A percentile compares a stretch with the other conserved stretches of the same genome.
phyloP scores from a whole-genome alignment of 2,329 filamentous ascomycete genomes.

The Bipolaris sorokiniana region DNA sequence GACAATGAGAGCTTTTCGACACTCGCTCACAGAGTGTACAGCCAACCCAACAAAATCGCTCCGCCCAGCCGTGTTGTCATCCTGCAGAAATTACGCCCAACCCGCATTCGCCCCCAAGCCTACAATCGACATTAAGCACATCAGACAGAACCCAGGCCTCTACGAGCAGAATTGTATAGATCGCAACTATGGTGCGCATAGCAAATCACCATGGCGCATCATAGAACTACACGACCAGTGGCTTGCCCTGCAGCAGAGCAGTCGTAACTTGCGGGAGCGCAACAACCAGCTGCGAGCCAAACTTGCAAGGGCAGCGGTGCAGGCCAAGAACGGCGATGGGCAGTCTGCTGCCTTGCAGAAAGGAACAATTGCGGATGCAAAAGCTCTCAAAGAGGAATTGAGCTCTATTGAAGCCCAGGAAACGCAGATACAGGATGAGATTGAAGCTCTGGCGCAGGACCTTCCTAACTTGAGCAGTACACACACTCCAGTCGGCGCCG shows the following conservation, averaged over 20 bases:
- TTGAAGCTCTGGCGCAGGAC: conserved; percentile 74
- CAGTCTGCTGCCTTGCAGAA: conserved; percentile 53
- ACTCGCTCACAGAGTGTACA: conserved; percentile 25
- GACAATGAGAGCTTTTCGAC: conserved; percentile 19
- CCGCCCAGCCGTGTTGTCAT: not conserved
- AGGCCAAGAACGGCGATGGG: conserved; percentile 33
- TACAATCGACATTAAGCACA: conserved; percentile 83
- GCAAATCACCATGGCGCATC: conserved; percentile 61
- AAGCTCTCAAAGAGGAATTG: conserved; percentile 68
- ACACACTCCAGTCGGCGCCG: conserved; percentile 73
- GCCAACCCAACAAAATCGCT: conserved; percentile 15
- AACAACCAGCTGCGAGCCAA: conserved; percentile 68
- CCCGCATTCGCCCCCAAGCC: conserved; percentile 79
- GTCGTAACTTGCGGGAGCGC: conserved; percentile 67
- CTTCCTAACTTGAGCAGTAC: conserved; percentile 86
- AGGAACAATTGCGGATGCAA: conserved; percentile 67
- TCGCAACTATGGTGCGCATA: conserved; percentile 74
- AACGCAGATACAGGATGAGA: conserved; percentile 65
- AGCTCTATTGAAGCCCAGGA: conserved; percentile 67
- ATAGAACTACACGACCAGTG: conserved; percentile 56
- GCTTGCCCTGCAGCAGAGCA: conserved; percentile 62
- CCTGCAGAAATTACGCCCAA: conserved; percentile 55
- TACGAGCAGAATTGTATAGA: conserved; percentile 83
- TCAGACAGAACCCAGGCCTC: conserved; percentile 80
- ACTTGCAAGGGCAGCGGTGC: conserved; percentile 51